Conservation (phyloP, 2,329 filamentous ascomycete genomes). For the Cladosporium cucumerinum region DNA sequence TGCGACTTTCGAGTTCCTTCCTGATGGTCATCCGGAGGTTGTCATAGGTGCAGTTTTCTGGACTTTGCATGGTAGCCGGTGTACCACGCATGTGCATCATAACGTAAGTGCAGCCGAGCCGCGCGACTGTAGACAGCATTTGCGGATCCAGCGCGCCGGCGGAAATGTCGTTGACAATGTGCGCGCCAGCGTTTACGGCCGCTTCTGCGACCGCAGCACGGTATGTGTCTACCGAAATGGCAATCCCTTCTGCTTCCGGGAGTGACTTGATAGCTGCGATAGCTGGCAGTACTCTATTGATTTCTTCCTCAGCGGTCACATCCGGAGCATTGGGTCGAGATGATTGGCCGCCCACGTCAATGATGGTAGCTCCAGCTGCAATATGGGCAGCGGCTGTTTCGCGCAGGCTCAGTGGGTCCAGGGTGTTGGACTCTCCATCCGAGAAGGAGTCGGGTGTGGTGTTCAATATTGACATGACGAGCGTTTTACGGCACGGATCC, state of each 20-base stretch:
- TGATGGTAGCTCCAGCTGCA: constrained; percentile 69
- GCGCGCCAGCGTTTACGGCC: constrained; percentile 73
- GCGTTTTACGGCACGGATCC: constrained; percentile 50
- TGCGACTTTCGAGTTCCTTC: constrained; percentile 64
- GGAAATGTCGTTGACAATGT: constrained; percentile 94
- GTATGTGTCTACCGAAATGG: constrained; percentile 90
- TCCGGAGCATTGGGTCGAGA: constrained; percentile 73
- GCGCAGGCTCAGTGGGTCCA: constrained; percentile 49
- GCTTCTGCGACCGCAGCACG: constrained; percentile 76
- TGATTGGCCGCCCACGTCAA: constrained; percentile 92
- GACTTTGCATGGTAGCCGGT: constrained; percentile 73
- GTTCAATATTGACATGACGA: constrained; percentile 92
- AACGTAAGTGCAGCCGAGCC: constrained; percentile 71
- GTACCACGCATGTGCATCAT: constrained; percentile 95
- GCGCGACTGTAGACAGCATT: constrained; percentile 79
- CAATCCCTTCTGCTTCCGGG: constrained; percentile 60
- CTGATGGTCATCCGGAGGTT: constrained; percentile 63
- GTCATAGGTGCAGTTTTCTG: constrained; percentile 58
- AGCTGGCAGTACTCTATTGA: constrained; percentile 73
- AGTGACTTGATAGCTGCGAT: constrained; percentile 68
- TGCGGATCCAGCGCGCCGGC: constrained; percentile 72
- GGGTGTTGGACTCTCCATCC: constrained; percentile 68
- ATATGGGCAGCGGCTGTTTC: constrained; percentile 62
- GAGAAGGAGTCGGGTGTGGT: constrained; percentile 96
- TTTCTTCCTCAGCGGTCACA: constrained; percentile 70